These are phyloP conservation scores for Lactifluus echinatus DNA, from an alignment of 768 basidiomycete genomes.

Conservation along the genomic window DNA sequence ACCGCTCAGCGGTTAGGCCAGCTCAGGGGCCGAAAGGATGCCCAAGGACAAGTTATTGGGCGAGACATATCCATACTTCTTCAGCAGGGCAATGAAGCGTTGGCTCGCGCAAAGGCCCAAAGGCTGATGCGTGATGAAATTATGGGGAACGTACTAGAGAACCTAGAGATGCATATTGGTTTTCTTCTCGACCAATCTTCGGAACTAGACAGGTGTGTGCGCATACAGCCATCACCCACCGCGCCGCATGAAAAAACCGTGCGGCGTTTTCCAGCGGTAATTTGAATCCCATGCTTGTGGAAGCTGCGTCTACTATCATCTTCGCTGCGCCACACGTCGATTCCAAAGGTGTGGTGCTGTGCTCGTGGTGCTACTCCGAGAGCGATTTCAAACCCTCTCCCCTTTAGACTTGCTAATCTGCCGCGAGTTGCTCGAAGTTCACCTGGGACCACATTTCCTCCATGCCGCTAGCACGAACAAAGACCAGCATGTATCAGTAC, in stretches of 20 bases:
- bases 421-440: constrained; percentile 46
- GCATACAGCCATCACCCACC: background rate
- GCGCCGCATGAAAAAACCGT: background rate
- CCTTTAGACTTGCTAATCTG: constrained; percentile 47
- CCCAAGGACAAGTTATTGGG: constrained; percentile 51
- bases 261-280: constrained; percentile 25
- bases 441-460: constrained; percentile 49
- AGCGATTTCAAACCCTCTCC: background rate
- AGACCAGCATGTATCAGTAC: constrained; percentile 46
- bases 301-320: constrained; percentile 63
- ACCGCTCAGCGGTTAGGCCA: constrained; percentile 61
- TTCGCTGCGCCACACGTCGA: constrained; percentile 48
- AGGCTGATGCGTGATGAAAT: constrained; percentile 56
- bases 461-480: constrained; percentile 43
- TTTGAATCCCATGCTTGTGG: constrained; percentile 47
- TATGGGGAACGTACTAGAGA: constrained; percentile 52
- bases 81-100: constrained; percentile 47
- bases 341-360: constrained; percentile 42
- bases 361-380: background rate
- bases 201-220: constrained; percentile 46
- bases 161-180: constrained; percentile 59
- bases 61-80: constrained; percentile 62
- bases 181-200: constrained; percentile 47
- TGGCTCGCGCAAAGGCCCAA: constrained; percentile 69
- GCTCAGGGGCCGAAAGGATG: constrained; percentile 60